Conservation (phyloP, 2,329 filamentous ascomycete genomes). For the Penicillium sp. region DNA sequence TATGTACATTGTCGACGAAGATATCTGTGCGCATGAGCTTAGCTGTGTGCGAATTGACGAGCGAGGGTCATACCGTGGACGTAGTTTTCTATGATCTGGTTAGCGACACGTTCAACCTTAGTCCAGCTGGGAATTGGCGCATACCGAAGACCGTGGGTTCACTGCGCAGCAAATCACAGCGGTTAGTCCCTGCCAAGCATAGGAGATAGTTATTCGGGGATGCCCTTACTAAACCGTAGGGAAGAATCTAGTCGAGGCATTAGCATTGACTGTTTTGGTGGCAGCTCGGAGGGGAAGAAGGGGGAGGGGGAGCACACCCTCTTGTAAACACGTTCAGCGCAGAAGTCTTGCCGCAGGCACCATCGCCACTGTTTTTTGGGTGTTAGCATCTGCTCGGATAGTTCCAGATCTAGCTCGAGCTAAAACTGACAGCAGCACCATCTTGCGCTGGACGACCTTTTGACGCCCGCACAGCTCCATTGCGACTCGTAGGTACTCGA, state of each 20-base stretch:
- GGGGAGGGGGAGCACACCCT: slow-evolving; percentile 58
- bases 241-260: slow-evolving; percentile 64
- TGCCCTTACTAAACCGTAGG: slow-evolving; percentile 78
- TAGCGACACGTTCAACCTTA: slow-evolving; percentile 8
- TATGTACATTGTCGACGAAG: slow-evolving; percentile 94
- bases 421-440: slow-evolving; percentile 70
- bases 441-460: slow-evolving; percentile 90
- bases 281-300: slow-evolving; percentile 7
- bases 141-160: slow-evolving; percentile 87
- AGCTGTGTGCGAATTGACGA: not conserved
- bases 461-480: slow-evolving; percentile 64
- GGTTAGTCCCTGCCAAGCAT: slow-evolving; percentile 19
- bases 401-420: not conserved
- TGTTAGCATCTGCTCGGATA: slow-evolving; percentile 15
- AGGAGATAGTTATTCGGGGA: not conserved
- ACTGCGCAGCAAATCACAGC: slow-evolving; percentile 36
- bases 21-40: slow-evolving; percentile 61
- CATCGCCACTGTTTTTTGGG: slow-evolving; percentile 65
- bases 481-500: slow-evolving; percentile 14
- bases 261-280: slow-evolving; percentile 14
- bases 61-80: slow-evolving; percentile 66
- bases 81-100: slow-evolving; percentile 68
- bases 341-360: slow-evolving; percentile 95
- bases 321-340: slow-evolving; percentile 96
- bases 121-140: slow-evolving; percentile 16